Conservation (phyloP, 139 green algal genomes). For the Nannochloris sp. region DNA sequence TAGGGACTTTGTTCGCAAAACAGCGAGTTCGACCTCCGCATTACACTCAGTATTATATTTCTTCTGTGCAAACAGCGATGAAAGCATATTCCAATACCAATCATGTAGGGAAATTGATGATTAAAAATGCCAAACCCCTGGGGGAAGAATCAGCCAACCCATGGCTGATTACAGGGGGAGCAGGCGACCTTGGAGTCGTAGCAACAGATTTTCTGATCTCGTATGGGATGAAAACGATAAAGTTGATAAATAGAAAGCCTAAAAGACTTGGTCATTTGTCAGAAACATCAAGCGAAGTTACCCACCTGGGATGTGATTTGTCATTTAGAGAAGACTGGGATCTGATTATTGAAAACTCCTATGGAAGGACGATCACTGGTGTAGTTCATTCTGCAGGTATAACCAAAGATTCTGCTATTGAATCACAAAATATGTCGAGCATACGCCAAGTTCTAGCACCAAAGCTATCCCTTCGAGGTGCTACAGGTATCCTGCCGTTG, state of each 20-base stretch:
- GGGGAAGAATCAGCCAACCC: background rate
- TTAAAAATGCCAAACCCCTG: slow-evolving; percentile 2
- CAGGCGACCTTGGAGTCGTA: slow-evolving; percentile 23
- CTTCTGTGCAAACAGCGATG: slow-evolving; percentile 38
- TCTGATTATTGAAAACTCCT: no score
- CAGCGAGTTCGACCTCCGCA: slow-evolving; percentile 34
- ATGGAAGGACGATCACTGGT: background rate
- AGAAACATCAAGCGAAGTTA: no score
- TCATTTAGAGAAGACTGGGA: no score
- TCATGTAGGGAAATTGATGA: slow-evolving; percentile 76
- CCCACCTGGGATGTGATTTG: no score
- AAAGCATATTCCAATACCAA: slow-evolving; percentile 61
- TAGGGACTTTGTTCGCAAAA: slow-evolving; percentile 24
- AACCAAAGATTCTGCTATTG: slow-evolving; percentile 44
- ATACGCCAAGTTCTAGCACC: slow-evolving; percentile 35
- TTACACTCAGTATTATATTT: slow-evolving; percentile 24
- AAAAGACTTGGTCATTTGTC: no score
- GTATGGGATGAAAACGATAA: background rate
- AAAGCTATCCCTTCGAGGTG: slow-evolving; percentile 28
- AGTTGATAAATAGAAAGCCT: no score
- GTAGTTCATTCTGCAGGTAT: slow-evolving; percentile 59
- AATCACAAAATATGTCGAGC: slow-evolving; percentile 29
- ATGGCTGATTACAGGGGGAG: background rate
- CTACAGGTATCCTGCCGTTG: background rate
- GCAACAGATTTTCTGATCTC: background rate